phyloP scores from a whole-genome alignment of 1,284 basidiomycete species.

The Puccinia triticina region DNA sequence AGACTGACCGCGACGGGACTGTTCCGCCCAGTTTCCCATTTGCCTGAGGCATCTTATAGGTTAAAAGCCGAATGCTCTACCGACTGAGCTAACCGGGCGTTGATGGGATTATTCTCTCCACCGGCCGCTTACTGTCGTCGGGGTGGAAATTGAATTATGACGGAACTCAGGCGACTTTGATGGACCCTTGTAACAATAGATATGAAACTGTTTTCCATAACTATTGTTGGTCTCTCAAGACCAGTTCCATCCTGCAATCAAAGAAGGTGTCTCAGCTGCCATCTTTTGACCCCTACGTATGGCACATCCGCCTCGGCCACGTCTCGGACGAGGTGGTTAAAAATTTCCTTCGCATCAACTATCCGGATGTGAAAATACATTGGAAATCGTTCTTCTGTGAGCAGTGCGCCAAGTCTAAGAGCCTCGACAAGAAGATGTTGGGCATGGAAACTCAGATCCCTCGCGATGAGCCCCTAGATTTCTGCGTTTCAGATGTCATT shows the following conservation, averaged over 20 bases:
- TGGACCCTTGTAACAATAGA: not conserved
- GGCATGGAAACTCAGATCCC: too few species aligned
- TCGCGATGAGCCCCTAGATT: not conserved
- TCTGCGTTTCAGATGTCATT: not conserved
- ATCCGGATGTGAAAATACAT: not conserved
- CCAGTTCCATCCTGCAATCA: not conserved
- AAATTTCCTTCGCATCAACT: not conserved
- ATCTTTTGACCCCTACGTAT: too few species aligned
- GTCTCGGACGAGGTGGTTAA: not conserved
- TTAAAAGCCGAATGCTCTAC: too few species aligned
- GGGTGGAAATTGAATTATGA: not conserved
- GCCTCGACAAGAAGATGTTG: too few species aligned
- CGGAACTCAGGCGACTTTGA: not conserved
- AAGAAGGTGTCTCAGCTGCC: not conserved
- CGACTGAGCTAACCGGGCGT: too few species aligned
- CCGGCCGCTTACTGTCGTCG: not conserved
- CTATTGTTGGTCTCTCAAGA: not conserved
- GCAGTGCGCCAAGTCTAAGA: not conserved
- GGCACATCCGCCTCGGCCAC: not conserved
- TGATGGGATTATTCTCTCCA: not conserved
- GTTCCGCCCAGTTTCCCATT: too few species aligned
- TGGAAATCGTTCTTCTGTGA: constrained; percentile 19
- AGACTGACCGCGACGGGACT: too few species aligned
- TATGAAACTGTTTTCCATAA: not conserved
- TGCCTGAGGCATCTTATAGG: too few species aligned